A percentile compares a stretch with the other conserved stretches of the same genome.
These are phyloP conservation scores for Scenedesmus sp. DNA, from an alignment of 163 green algal genomes.

Conservation along the genomic window DNA sequence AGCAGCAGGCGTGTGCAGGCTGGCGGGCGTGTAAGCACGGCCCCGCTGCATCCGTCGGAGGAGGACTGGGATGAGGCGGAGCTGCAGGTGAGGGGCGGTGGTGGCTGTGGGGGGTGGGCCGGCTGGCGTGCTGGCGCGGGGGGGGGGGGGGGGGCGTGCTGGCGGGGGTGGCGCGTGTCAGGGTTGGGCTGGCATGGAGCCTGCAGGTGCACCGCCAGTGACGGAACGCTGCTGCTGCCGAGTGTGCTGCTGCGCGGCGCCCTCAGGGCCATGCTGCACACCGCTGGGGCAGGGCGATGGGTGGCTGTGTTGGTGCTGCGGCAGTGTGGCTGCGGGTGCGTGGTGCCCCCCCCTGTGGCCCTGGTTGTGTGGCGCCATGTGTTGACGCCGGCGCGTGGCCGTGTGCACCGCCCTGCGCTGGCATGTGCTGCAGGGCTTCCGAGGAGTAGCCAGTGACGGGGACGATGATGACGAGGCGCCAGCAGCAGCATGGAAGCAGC, in stretches of 20 bases:
- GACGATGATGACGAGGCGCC: slow-evolving; percentile 5
- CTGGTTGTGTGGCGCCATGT: too few relatives aligned
- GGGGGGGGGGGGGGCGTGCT: too few relatives aligned
- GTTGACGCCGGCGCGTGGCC: not conserved
- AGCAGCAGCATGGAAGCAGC: not conserved
- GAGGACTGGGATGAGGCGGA: slow-evolving; percentile 26
- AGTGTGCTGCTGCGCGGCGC: too few relatives aligned
- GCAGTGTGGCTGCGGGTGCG: too few relatives aligned
- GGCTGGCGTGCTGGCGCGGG: too few relatives aligned
- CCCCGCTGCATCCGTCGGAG: not conserved
- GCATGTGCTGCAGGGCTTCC: not conserved
- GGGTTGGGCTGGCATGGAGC: not conserved
- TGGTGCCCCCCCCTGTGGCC: too few relatives aligned
- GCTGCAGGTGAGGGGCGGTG: not conserved
- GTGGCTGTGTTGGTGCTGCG: too few relatives aligned
- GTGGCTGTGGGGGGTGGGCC: too few relatives aligned
- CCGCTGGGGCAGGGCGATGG: too few relatives aligned
- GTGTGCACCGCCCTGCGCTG: not conserved
- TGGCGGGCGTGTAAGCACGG: not conserved
- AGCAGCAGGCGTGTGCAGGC: not conserved
- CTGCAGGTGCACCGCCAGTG: too few relatives aligned
- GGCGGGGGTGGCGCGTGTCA: too few relatives aligned
- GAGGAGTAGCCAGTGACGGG: not conserved
- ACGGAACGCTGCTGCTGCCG: not conserved
- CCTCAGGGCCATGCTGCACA: too few relatives aligned